phyloP scores from a whole-genome alignment of 352 stramenopile species.

The Globisporangium heterothallicum region DNA sequence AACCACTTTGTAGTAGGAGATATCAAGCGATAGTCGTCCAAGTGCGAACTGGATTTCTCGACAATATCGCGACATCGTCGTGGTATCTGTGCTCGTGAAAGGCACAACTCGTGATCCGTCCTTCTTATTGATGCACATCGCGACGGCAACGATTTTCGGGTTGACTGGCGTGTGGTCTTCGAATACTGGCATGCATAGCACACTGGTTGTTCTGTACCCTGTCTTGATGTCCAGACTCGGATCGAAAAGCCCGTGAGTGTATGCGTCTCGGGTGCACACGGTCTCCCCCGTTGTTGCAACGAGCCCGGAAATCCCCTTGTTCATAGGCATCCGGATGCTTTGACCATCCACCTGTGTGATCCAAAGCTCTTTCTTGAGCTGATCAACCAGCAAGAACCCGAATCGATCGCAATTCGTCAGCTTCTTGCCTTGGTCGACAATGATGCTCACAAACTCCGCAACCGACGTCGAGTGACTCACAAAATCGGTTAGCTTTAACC shows the following conservation, averaged over 20 bases:
- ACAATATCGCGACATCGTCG: conserved; percentile 51
- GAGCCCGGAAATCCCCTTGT: conserved; percentile 52
- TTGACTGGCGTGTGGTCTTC: conserved; percentile 50
- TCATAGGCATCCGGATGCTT: conserved; percentile 53
- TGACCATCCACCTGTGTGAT: conserved; percentile 53
- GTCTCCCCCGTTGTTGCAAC: conserved; percentile 45
- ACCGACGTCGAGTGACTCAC: conserved; percentile 41
- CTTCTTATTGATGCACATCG: conserved; percentile 87
- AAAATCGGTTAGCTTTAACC: conserved; percentile 27
- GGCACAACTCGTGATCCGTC: conserved; percentile 29
- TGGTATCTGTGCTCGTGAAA: conserved; percentile 39
- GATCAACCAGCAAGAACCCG: conserved; percentile 54
- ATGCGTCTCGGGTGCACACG: conserved; percentile 50
- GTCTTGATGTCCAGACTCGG: conserved; percentile 57
- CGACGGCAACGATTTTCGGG: conserved; percentile 59
- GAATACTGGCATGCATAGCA: conserved; percentile 64
- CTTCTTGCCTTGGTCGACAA: conserved; percentile 50
- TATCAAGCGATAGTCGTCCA: conserved; percentile 51
- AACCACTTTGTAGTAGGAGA: conserved; percentile 68
- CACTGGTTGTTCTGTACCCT: conserved; percentile 60
- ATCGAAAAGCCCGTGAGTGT: conserved; percentile 54
- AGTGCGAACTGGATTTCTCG: conserved; percentile 66
- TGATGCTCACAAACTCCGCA: conserved; percentile 44
- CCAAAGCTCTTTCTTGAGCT: conserved; percentile 68
- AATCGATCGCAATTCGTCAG: conserved; percentile 59